These are phyloP conservation scores for Gossypium schwendimanii DNA, from an alignment of 441 rosid species.

Conservation along the genomic window DNA sequence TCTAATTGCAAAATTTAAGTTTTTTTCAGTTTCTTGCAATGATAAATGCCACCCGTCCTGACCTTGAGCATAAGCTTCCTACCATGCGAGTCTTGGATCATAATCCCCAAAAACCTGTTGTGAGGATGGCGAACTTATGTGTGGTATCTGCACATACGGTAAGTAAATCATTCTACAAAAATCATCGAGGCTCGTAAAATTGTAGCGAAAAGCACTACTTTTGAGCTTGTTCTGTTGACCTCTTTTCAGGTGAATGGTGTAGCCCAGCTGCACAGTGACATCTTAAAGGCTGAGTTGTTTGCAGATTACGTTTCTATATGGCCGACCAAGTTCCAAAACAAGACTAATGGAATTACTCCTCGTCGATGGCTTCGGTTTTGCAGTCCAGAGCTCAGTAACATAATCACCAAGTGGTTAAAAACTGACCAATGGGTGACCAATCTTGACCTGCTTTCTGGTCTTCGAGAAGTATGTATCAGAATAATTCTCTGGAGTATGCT, in stretches of 20 bases:
- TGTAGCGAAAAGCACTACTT: neutral
- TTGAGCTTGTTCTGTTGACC: constrained; percentile 7
- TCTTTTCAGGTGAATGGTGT: constrained; percentile 86
- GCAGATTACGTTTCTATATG: constrained; percentile 90
- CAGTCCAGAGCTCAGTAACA: constrained; percentile 88
- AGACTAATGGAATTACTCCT: constrained; percentile 95
- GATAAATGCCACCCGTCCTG: constrained; percentile 41
- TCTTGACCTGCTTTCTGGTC: constrained; percentile 84
- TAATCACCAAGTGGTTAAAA: constrained; percentile 87
- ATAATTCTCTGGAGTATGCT: neutral
- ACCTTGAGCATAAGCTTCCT: constrained; percentile 79
- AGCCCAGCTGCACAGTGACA: constrained; percentile 96
- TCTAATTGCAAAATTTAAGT: constrained; percentile 7
- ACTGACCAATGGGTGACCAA: constrained; percentile 85
- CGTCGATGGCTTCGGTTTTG: constrained; percentile 95
- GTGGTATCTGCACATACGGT: constrained; percentile 89
- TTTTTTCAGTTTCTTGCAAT: constrained; percentile 60
- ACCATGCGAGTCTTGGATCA: constrained; percentile 74
- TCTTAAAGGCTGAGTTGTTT: constrained; percentile 76
- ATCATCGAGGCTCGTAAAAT: constrained; percentile 1
- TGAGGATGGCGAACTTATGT: constrained; percentile 96
- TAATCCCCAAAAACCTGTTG: constrained; percentile 87
- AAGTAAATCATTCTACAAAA: constrained; percentile 19
- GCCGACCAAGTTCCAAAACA: constrained; percentile 93
- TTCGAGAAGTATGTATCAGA: constrained; percentile 52